Conservation (phyloP, 768 basidiomycete genomes). For the Kwoniella bestiolae region DNA sequence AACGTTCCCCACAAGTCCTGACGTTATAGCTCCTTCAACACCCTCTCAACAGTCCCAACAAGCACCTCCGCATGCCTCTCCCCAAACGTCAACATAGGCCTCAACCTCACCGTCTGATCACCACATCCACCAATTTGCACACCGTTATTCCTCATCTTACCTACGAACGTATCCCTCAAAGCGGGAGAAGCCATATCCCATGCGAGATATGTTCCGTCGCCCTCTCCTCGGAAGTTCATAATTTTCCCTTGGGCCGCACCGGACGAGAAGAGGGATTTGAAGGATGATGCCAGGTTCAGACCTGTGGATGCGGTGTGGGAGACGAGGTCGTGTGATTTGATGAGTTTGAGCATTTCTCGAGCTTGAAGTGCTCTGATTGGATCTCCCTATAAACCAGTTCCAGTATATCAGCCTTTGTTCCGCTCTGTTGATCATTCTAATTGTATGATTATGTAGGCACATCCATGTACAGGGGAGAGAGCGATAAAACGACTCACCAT, state of each 20-base stretch:
- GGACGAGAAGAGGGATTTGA: conserved; percentile 21
- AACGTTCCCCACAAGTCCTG: too few relatives aligned
- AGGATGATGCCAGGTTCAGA: conserved; percentile 13
- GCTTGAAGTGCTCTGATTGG: conserved; percentile 59
- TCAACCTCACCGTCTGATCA: conserved; percentile 44
- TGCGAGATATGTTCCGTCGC: conserved; percentile 58
- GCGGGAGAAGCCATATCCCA: conserved; percentile 55
- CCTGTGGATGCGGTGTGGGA: conserved; percentile 56
- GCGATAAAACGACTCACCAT: conserved; percentile 28
- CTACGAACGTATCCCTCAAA: conserved; percentile 54
- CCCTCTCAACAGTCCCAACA: conserved; percentile 35
- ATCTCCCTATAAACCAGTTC: conserved; percentile 47
- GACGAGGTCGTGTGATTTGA: conserved; percentile 57
- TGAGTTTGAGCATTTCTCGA: conserved; percentile 56
- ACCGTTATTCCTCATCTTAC: conserved; percentile 52
- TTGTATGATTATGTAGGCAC: too few relatives aligned
- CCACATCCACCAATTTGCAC: conserved; percentile 58
- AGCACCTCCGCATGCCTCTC: conserved; percentile 53
- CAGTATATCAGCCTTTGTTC: not conserved
- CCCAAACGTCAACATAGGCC: conserved; percentile 58
- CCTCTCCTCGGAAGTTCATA: conserved; percentile 53
- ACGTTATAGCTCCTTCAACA: conserved; percentile 31
- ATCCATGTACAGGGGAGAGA: not conserved
- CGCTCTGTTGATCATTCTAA: too few relatives aligned
- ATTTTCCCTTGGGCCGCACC: conserved; percentile 33